phyloP scores from a whole-genome alignment of 1,284 basidiomycete species.

The Apiotrichum akiyoshidainum region DNA sequence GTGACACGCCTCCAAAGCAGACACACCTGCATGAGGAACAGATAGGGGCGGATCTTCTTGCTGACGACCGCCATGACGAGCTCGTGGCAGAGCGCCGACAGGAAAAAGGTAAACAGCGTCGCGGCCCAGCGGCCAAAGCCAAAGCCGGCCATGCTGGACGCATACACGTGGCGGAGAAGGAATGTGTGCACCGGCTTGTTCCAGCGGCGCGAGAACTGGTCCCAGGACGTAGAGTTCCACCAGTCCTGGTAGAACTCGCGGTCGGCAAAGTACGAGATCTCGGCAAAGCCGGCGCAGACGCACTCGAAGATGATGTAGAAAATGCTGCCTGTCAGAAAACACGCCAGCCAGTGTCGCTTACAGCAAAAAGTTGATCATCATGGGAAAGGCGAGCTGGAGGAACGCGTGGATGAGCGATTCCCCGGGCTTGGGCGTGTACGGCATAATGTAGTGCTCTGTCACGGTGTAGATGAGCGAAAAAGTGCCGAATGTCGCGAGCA shows the following conservation, averaged over 20 bases:
- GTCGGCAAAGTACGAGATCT: slow-evolving; percentile 89
- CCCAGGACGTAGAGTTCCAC: slow-evolving; percentile 98
- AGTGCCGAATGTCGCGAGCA: slow-evolving; percentile 89
- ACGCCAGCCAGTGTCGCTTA: slow-evolving; percentile 19
- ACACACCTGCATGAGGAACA: slow-evolving; percentile 47
- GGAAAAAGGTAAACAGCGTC: slow-evolving; percentile 85
- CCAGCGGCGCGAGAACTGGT: slow-evolving; percentile 95
- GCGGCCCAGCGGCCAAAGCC: slow-evolving; percentile 71
- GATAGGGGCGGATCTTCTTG: slow-evolving; percentile 66
- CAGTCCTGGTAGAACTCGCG: slow-evolving; percentile 96
- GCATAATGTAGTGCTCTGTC: slow-evolving; percentile 90
- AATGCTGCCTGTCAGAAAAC: slow-evolving; percentile 32
- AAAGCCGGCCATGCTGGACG: slow-evolving; percentile 74
- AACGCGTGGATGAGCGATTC: slow-evolving; percentile 71
- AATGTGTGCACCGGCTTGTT: slow-evolving; percentile 74
- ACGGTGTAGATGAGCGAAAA: slow-evolving; percentile 85
- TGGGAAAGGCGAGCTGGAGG: slow-evolving; percentile 84
- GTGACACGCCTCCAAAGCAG: not conserved
- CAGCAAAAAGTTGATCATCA: slow-evolving; percentile 65
- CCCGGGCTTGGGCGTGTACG: slow-evolving; percentile 64
- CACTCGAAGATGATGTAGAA: slow-evolving; percentile 64
- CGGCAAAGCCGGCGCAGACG: slow-evolving; percentile 92
- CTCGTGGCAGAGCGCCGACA: slow-evolving; percentile 86
- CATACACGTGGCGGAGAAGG: slow-evolving; percentile 90
- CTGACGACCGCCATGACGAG: slow-evolving; percentile 96